Conservation (phyloP, 257 asterid species). For the Linaria vulgaris region DNA sequence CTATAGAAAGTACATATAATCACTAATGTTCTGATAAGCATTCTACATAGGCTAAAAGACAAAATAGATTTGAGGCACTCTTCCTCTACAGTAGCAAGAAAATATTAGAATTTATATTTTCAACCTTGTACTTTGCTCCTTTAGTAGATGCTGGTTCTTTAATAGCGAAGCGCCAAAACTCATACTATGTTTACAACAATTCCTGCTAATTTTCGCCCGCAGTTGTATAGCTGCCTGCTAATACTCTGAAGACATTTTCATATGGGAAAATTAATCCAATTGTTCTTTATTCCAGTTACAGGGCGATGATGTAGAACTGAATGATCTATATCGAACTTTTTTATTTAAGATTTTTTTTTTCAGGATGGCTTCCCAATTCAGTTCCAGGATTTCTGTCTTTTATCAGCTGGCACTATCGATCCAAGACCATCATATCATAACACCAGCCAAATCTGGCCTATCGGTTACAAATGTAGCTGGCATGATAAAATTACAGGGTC, state of each 20-base stretch:
- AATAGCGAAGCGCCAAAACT: neutral
- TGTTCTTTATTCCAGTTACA: constrained; percentile 8
- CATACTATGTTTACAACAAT: too few relatives aligned
- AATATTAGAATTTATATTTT: neutral
- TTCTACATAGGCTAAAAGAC: neutral
- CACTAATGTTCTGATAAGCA: neutral
- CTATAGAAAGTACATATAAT: neutral
- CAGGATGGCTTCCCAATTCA: constrained; percentile 90
- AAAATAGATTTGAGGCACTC: neutral
- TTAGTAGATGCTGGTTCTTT: constrained; percentile 13
- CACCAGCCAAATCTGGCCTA: constrained; percentile 75
- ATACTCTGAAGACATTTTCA: neutral
- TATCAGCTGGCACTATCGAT: constrained; percentile 77
- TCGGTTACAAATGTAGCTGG: constrained; percentile 91
- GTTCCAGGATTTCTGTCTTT: constrained; percentile 76
- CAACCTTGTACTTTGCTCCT: constrained; percentile 14
- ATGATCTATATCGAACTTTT: neutral
- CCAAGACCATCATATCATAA: constrained; percentile 70
- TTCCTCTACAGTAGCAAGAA: neutral
- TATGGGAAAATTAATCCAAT: constrained; percentile 11
- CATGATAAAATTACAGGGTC: constrained; percentile 92
- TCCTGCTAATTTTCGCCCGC: neutral
- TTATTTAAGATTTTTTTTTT: constrained; percentile 18
- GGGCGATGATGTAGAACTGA: neutral
- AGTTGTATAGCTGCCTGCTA: neutral